phyloP scores from a whole-genome alignment of 768 basidiomycete genomes.

The Boletellus emodensis region DNA sequence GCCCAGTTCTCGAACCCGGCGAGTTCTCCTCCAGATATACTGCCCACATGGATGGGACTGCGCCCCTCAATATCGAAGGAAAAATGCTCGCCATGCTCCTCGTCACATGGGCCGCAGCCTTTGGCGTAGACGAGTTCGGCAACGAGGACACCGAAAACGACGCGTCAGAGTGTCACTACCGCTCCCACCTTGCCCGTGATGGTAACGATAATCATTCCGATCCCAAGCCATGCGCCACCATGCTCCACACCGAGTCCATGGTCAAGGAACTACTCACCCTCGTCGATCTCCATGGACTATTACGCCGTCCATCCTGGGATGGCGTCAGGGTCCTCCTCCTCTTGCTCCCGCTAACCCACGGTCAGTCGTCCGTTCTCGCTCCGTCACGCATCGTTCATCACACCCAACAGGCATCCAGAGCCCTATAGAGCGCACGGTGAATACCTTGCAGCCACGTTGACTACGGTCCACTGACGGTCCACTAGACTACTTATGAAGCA shows the following conservation, averaged over 20 bases:
- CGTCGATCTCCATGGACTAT: slow-evolving; percentile 73
- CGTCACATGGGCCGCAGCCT: slow-evolving; percentile 86
- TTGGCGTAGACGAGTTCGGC: slow-evolving; percentile 78
- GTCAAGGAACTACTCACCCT: slow-evolving; percentile 72
- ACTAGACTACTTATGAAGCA: slow-evolving; percentile 70
- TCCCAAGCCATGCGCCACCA: slow-evolving; percentile 40
- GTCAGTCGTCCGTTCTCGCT: slow-evolving; percentile 37
- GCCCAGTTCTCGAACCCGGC: slow-evolving; percentile 77
- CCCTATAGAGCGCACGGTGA: slow-evolving; percentile 24
- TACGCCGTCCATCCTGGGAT: slow-evolving; percentile 83
- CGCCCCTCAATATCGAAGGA: slow-evolving; percentile 66
- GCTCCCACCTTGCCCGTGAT: slow-evolving; percentile 14
- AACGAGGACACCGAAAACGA: slow-evolving; percentile 33
- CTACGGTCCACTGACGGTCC: slow-evolving; percentile 7
- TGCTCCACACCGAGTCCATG: slow-evolving; percentile 62
- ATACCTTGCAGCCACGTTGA: not conserved
- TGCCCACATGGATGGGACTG: slow-evolving; percentile 58
- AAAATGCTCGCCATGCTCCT: slow-evolving; percentile 74
- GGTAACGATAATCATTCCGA: slow-evolving; percentile 31
- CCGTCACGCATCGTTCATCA: slow-evolving; percentile 6
- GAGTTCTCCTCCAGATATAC: slow-evolving; percentile 76
- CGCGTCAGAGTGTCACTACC: slow-evolving; percentile 2
- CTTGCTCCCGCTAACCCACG: slow-evolving; percentile 78
- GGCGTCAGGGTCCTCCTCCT: slow-evolving; percentile 78
- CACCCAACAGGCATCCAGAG: slow-evolving; percentile 23